A percentile compares a stretch with the other conserved stretches of the same genome.
Conservation (phyloP, 495 filamentous ascomycete species). For the Letharia lupina region DNA sequence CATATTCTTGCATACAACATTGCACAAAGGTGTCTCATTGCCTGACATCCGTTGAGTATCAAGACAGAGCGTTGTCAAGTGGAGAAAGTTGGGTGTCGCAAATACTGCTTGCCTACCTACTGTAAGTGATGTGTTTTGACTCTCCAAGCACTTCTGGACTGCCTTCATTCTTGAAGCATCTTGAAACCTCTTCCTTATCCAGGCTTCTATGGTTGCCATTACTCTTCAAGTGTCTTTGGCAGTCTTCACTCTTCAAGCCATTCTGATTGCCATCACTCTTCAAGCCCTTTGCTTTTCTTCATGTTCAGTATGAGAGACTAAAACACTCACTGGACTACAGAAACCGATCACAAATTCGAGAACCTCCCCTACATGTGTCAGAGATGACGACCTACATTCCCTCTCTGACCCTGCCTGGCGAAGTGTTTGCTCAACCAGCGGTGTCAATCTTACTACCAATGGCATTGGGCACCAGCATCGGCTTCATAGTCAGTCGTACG, state of each 20-base stretch:
- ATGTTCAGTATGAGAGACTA: background rate
- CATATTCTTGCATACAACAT: background rate
- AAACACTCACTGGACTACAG: background rate
- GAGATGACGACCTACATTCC: slow-evolving; percentile 62
- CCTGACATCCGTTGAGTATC: background rate
- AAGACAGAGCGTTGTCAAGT: background rate
- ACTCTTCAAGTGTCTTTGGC: background rate
- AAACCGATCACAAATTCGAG: background rate
- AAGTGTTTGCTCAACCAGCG: slow-evolving; percentile 57
- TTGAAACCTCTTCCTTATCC: background rate
- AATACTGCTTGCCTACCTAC: background rate
- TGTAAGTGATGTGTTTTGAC: background rate
- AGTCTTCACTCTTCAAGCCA: background rate
- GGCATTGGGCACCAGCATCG: slow-evolving; percentile 52
- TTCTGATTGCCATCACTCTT: background rate
- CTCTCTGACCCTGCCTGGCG: slow-evolving; percentile 51
- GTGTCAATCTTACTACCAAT: slow-evolving; percentile 62
- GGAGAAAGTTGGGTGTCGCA: background rate
- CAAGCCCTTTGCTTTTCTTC: background rate
- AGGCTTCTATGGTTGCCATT: background rate
- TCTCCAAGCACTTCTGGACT: background rate
- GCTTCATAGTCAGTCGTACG: slow-evolving; percentile 52
- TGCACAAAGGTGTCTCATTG: background rate
- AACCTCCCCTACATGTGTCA: background rate
- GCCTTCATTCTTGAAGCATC: background rate